A percentile compares a stretch with the other conserved stretches of the same genome.
Conservation (phyloP, 108 stramenopile species). For the Craspedostauros australis region DNA sequence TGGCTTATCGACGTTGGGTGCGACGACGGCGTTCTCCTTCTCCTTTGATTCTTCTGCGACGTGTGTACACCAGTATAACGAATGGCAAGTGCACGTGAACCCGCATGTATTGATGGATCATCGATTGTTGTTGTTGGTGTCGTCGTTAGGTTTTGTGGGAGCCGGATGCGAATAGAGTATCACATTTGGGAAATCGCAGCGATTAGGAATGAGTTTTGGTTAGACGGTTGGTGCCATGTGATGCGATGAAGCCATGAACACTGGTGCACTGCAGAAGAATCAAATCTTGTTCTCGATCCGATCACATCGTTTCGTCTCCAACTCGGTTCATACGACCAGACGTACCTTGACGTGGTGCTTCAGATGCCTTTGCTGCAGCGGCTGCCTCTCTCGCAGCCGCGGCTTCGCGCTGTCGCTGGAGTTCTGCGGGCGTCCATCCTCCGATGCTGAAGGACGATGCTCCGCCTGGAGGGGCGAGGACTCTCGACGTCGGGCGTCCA, state of each 20-base stretch:
- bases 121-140: no score
- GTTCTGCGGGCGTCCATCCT: conserved; percentile 30
- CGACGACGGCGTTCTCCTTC: not conserved
- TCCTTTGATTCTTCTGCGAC: not conserved
- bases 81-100: no score
- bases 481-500: conserved; percentile 55
- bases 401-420: conserved; percentile 11
- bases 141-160: no score
- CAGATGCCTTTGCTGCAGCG: not conserved
- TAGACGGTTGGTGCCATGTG: no score
- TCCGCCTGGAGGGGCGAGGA: conserved; percentile 54
- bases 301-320: conserved; percentile 4
- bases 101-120: no score
- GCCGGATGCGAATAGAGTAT: no score
- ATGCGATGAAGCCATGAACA: no score
- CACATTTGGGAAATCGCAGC: no score
- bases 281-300: conserved; percentile 1
- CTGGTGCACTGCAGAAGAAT: no score
- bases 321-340: not conserved
- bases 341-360: not conserved
- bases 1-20: not conserved
- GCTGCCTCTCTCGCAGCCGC: not conserved
- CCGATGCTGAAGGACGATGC: conserved; percentile 37
- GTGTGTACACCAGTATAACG: not conserved
- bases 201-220: no score